phyloP scores from a whole-genome alignment of 768 basidiomycete genomes.

The Rickenella mellea region DNA sequence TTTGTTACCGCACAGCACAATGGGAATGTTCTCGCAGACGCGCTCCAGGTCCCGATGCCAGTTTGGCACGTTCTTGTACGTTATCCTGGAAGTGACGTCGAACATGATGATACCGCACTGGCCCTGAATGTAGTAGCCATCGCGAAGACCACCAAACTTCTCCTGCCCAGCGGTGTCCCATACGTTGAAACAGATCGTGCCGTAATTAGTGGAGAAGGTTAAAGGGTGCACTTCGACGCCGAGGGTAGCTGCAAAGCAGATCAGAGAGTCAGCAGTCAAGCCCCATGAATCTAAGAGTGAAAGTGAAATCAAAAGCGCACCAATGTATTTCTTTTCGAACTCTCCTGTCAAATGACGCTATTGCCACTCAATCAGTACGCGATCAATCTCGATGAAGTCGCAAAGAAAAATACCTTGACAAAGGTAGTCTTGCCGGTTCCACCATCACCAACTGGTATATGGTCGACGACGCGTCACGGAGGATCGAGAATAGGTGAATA shows the following conservation, averaged over 20 bases:
- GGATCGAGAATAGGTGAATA: constrained; percentile 10
- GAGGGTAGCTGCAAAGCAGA: constrained; percentile 67
- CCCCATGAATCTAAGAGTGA: constrained; percentile 1
- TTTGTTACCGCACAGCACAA: constrained; percentile 99
- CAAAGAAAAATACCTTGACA: constrained; percentile 66
- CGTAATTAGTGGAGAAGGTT: constrained; percentile 94
- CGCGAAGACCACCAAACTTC: constrained; percentile 97
- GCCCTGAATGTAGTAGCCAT: constrained; percentile 94
- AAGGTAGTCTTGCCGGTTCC: constrained; percentile 98
- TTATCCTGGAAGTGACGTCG: constrained; percentile 98
- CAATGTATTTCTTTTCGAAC: constrained; percentile 99
- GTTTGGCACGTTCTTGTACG: constrained; percentile 99
- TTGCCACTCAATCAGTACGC: constrained; percentile 40
- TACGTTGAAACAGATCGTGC: constrained; percentile 98
- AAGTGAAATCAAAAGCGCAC: constrained; percentile 33
- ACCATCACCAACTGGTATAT: constrained; percentile 76
- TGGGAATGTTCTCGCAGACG: constrained; percentile 99
- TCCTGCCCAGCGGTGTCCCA: constrained; percentile 99
- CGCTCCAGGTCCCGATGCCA: constrained; percentile 99
- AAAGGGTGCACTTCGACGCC: constrained; percentile 99
- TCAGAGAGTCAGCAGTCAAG: constrained; percentile 8
- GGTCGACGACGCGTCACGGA: constrained; percentile 10
- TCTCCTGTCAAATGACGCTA: constrained; percentile 98
- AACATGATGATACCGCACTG: constrained; percentile 99
- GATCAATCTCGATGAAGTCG: constrained; percentile 29